A percentile compares a stretch with the other conserved stretches of the same genome.
Conservation (phyloP, 2,329 filamentous ascomycete genomes). For the Botrytis elliptica region DNA sequence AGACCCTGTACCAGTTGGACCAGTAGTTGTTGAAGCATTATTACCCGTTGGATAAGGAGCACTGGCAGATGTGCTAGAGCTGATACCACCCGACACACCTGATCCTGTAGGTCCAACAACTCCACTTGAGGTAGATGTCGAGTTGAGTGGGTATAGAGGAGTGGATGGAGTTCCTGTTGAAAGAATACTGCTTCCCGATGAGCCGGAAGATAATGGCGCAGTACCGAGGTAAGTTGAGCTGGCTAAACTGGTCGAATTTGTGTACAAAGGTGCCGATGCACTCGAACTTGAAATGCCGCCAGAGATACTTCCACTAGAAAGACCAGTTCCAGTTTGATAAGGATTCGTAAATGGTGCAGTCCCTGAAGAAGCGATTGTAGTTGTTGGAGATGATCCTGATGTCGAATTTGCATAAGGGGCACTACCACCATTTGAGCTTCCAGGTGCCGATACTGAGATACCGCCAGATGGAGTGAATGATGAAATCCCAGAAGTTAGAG, state of each 20-base stretch:
- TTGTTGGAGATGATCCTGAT: constrained; percentile 3
- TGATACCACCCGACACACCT: constrained; percentile 9
- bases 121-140: constrained; percentile 1
- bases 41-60: constrained; percentile 24
- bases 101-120: neutral
- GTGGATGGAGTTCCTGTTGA: constrained; percentile 6
- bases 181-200: constrained; percentile 7
- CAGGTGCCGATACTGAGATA: neutral
- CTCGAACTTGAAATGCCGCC: neutral
- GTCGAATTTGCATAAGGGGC: constrained; percentile 12
- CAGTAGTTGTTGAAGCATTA: constrained; percentile 7
- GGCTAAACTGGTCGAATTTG: constrained; percentile 5
- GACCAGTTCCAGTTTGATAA: neutral
- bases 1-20: constrained; percentile 22
- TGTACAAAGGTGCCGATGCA: constrained; percentile 14
- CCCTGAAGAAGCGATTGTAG: neutral
- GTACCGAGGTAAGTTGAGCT: constrained; percentile 14
- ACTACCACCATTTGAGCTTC: constrained; percentile 1
- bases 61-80: neutral
- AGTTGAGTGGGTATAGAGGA: constrained; percentile 10
- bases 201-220: constrained; percentile 6
- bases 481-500: constrained; percentile 9
- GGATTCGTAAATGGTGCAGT: constrained; percentile 14
- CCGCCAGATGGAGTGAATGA: constrained; percentile 8
- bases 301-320: constrained; percentile 19